Conservation (phyloP, 2,329 filamentous ascomycete genomes). For the Cytospora schulzeri region DNA sequence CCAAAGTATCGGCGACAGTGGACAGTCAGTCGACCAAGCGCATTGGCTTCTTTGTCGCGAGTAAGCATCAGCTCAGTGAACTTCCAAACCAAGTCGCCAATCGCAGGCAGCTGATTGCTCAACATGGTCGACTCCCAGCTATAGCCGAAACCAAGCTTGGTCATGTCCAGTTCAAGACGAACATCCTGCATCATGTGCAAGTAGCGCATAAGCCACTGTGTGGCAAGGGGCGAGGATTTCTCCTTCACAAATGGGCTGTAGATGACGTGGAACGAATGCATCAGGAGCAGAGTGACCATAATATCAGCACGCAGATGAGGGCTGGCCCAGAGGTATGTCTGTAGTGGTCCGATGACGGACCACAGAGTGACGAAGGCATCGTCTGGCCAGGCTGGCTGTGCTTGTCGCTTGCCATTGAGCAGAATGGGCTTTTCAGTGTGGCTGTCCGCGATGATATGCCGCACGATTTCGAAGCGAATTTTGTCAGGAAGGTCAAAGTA, state of each 20-base stretch:
- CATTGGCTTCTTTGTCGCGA: slow-evolving; percentile 28
- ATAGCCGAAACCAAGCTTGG: slow-evolving; percentile 40
- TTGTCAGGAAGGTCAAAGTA: slow-evolving; percentile 32
- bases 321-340: slow-evolving; percentile 36
- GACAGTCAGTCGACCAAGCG: slow-evolving; percentile 37
- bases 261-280: slow-evolving; percentile 42
- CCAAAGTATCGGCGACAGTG: slow-evolving; percentile 42
- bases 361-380: slow-evolving; percentile 38
- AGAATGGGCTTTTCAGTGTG: slow-evolving; percentile 31
- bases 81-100: slow-evolving; percentile 34
- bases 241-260: slow-evolving; percentile 42
- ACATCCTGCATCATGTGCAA: slow-evolving; percentile 41
- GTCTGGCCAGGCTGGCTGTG: slow-evolving; percentile 39
- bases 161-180: slow-evolving; percentile 45
- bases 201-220: slow-evolving; percentile 40
- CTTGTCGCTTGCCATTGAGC: slow-evolving; percentile 36
- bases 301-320: slow-evolving; percentile 42
- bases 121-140: slow-evolving; percentile 32
- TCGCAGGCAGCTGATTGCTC: slow-evolving; percentile 31
- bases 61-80: slow-evolving; percentile 35
- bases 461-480: slow-evolving; percentile 32
- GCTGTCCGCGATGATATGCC: slow-evolving; percentile 28
- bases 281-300: slow-evolving; percentile 40
- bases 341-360: slow-evolving; percentile 32
- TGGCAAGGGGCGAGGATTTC: slow-evolving; percentile 39